phyloP scores from a whole-genome alignment of 176 grass and related monocot species.

The Juncus inflexus region DNA sequence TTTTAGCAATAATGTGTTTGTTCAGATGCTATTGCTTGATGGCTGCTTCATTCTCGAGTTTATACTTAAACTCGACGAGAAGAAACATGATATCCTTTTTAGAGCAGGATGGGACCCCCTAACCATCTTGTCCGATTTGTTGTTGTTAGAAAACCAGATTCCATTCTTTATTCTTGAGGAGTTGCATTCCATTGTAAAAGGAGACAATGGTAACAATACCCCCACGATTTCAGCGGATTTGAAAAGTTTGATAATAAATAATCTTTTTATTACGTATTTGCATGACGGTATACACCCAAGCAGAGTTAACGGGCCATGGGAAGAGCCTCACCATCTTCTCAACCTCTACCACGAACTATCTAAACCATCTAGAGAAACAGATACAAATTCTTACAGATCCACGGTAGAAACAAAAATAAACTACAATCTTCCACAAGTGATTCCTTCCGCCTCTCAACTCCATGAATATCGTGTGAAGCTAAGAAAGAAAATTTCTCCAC shows the following conservation, averaged over 20 bases:
- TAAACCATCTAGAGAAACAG: not conserved
- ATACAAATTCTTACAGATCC: not conserved
- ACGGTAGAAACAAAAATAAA: not conserved
- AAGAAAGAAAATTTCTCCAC: not conserved
- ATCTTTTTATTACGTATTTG: slow-evolving; percentile 8
- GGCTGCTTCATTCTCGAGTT: slow-evolving; percentile 23
- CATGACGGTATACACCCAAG: not conserved
- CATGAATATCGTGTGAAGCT: not conserved
- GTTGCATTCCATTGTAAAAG: not conserved
- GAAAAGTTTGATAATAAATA: slow-evolving; percentile 5
- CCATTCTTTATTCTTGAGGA: slow-evolving; percentile 26
- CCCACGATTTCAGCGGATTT: not conserved
- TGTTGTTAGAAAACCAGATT: slow-evolving; percentile 53
- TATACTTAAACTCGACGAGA: slow-evolving; percentile 11
- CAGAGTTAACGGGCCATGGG: not conserved
- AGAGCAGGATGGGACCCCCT: not conserved
- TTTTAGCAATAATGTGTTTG: not conserved
- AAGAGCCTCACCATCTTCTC: not conserved
- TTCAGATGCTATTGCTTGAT: slow-evolving; percentile 15
- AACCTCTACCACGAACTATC: slow-evolving; percentile 13
- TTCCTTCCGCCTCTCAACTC: slow-evolving; percentile 14
- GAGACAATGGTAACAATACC: not conserved
- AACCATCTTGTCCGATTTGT: slow-evolving; percentile 24
- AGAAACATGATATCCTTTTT: not conserved
- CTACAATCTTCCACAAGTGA: not conserved